These are phyloP conservation scores for Thinopyrum obtusiflorum DNA, from an alignment of 202 grass and related monocot genomes.

Conservation along the genomic window DNA sequence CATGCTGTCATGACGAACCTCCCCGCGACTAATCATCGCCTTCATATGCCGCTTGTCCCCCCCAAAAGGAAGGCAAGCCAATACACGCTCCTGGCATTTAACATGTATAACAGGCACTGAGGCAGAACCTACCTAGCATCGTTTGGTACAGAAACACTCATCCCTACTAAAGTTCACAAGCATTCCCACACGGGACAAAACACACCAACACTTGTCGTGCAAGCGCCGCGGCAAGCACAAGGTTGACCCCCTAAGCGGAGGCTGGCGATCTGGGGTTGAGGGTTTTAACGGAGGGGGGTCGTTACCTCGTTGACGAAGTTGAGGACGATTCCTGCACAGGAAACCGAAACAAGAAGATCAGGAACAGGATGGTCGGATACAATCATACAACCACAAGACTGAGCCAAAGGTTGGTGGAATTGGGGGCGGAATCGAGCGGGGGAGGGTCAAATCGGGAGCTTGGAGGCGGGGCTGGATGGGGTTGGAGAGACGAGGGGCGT, in stretches of 20 bases:
- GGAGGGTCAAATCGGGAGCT: neutral
- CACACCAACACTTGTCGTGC: neutral
- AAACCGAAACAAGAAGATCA: neutral
- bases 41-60: neutral
- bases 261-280: neutral
- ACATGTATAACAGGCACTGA: neutral
- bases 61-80: neutral
- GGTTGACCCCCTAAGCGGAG: neutral
- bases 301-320: conserved; percentile 78
- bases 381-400: neutral
- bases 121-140: neutral
- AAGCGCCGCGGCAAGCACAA: neutral
- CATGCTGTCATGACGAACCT: neutral
- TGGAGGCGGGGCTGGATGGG: neutral
- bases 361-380: neutral
- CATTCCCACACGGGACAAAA: neutral
- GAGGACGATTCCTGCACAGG: conserved; percentile 70
- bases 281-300: neutral
- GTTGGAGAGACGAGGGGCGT: neutral
- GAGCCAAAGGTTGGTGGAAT: neutral
- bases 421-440: neutral
- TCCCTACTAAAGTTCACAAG: neutral
- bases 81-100: neutral
- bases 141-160: neutral
- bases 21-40: neutral